Percentiles rank a stretch among this genome's conserved stretches.
Evolutionary conservation across 2,329 filamentous ascomycete genomes (phyloP).

Genomic region (Ophiocordyceps australis): DNA sequence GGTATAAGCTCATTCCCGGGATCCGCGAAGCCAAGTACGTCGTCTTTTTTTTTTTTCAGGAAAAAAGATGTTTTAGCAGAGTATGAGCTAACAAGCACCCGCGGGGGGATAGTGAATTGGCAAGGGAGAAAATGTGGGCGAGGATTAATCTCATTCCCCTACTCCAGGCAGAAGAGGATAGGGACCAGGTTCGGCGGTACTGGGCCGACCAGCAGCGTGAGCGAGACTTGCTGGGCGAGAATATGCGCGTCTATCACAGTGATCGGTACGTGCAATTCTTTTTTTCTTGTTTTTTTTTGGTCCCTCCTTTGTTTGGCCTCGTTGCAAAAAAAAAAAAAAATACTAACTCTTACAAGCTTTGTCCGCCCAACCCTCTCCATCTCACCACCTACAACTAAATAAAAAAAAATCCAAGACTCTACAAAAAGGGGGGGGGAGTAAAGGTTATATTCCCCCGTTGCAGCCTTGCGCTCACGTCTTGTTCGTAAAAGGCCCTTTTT

Average conservation of each 20-base stretch:
- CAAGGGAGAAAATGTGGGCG: slow-evolving; percentile 95
- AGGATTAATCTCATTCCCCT: slow-evolving; percentile 88
- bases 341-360: too few species aligned
- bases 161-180: slow-evolving; percentile 90
- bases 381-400: slow-evolving; percentile 40
- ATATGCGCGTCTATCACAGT: slow-evolving; percentile 71
- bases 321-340: too few species aligned
- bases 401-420: not conserved
- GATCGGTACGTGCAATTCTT: slow-evolving; percentile 46
- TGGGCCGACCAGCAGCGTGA: slow-evolving; percentile 77
- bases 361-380: slow-evolving; percentile 66
- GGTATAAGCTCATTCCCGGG: slow-evolving; percentile 69
- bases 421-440: too few species aligned
- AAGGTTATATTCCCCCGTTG: too few species aligned
- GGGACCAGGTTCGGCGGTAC: slow-evolving; percentile 78
- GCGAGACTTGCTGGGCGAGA: slow-evolving; percentile 73
- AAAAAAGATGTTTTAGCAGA: not conserved
- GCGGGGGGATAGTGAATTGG: slow-evolving; percentile 51
- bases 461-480: too few species aligned
- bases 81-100: not conserved
- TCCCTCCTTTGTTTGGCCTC: not conserved
- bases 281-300: slow-evolving; percentile 1
- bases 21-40: slow-evolving; percentile 83
- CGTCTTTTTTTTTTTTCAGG: not conserved
- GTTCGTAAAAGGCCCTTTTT: too few species aligned